Evolutionary conservation across 1,284 basidiomycete species (phyloP), one percentile per base, ranked within the genome.

Genomic region (Boletus smithii): DNA sequence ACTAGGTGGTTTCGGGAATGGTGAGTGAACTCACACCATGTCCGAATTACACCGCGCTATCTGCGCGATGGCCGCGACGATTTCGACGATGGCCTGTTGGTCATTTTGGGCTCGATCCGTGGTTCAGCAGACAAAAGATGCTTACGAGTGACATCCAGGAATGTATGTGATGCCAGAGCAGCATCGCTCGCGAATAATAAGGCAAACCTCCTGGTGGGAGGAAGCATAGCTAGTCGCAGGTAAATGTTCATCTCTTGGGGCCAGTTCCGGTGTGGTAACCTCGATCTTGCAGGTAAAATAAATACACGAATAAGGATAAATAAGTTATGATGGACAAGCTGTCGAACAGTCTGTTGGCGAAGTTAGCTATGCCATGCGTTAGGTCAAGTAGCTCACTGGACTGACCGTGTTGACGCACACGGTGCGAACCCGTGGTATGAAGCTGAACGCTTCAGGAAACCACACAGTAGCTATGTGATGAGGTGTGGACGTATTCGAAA

Each of bases 51-150:
- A 14, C 29, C 8, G 17, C 14, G 22, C 14, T 16, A 22, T 87
- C 65, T 94, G 88, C 0, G 91, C 91, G 46, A 95, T 91, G 5
- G 89, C 91, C 1, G 89, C 90, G 1, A 91, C 80, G 35, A 93
- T 89, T 69, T 91, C 85, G 24, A 16, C 8, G 11, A 60, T 95
- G 91, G 20, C 90, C 91, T 77, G 9, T 44, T n/a, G 20, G 11
- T 8, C 17, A n/a, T n/a, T 27, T 8, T 45, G 13, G 48, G 38
- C 16, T 26, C 3, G 27, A 40, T 41, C 1, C 9, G 39, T 20
- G 31, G 5, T 40, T 29, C 13, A 29, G 18, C 4, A n/a, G 14
- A 33, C 8, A 18, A 17, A 14, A 18, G 24, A 43, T 11, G 26
- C 67, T 38, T 42, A 74, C 73, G 70, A 30, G 63, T 63, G 39